Evolutionary conservation across 176 grass and related monocot species (phyloP), one percentile per base, ranked within the genome.

Genomic region (Musa troglodytarum): DNA sequence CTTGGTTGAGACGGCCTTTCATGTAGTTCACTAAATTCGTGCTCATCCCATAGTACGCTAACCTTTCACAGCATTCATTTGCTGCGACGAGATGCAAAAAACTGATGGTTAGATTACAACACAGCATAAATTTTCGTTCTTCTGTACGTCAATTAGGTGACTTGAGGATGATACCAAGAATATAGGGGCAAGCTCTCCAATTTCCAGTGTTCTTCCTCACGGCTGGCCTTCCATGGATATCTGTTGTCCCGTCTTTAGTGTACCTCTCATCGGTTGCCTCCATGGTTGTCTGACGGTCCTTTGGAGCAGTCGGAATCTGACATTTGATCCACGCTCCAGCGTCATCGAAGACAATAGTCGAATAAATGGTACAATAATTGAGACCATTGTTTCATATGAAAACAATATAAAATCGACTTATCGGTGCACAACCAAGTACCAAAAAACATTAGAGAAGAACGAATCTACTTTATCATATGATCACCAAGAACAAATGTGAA

Each of bases 11-110:
- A 15, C 71, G 71, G 4, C 26, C 71, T 28, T 26, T 73, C 71
- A 73, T 73, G 28, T 55, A 73, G 71, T 73, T 73, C 51, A 73
- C 71, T 26, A 73, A 73, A 55, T 73, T 73, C 28, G 71, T 73
- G 71, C 71, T 28, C 71, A 73, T 73, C 52, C 71, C 71, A 56
- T 73, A 73, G 49, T 73, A 73, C 10, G 71, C 71, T 26, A 73
- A 56, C 52, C 71, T 73, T 54, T 73, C 71, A 55, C 71, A 73
- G 52, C 71, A 73, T 73, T 73, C 71, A 73, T 73, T 73, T 8
- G 13, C 71, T 73, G 71, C 1, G 4, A 25, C 17, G 52, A 73
- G 71, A 54, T 55, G 11, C n/a, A 9, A 28, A 54, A 73, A 28
- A 2, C 0, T 16, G 49, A 73, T 20, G 50, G 22, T 21, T 21